These are phyloP conservation scores for Senna siamea DNA, from an alignment of 306 rosid genomes.

Conservation along the genomic window DNA sequence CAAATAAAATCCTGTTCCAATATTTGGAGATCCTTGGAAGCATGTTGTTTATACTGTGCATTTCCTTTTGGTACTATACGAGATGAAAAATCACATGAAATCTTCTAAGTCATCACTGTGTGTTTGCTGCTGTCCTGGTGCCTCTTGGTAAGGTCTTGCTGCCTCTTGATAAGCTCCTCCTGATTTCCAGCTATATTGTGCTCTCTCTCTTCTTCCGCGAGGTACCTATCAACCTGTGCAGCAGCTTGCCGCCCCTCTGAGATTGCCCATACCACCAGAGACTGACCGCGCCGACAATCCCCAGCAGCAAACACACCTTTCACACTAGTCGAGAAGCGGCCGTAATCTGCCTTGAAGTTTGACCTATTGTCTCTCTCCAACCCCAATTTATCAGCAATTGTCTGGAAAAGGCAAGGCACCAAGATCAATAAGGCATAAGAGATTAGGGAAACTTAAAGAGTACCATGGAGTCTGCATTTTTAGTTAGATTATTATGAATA, in stretches of 20 bases:
- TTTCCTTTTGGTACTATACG: constrained; percentile 10
- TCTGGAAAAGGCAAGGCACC: constrained; percentile 49
- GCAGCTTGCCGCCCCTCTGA: constrained; percentile 98
- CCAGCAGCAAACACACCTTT: constrained; percentile 44
- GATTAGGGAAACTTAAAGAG: not conserved
- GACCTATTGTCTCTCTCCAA: constrained; percentile 82
- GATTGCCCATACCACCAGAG: constrained; percentile 99
- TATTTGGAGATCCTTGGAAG: not conserved
- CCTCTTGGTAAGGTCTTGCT: constrained; percentile 45
- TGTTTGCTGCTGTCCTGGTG: constrained; percentile 50
- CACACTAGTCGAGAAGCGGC: constrained; percentile 81
- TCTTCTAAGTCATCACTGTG: constrained; percentile 60
- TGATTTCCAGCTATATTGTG: constrained; percentile 37
- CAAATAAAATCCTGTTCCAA: constrained; percentile 6
- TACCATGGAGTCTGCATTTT: not conserved
- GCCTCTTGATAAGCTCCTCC: constrained; percentile 51
- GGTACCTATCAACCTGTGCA: constrained; percentile 73
- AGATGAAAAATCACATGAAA: not conserved
- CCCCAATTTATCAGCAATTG: constrained; percentile 73
- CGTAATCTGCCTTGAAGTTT: constrained; percentile 91
- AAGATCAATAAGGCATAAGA: not conserved
- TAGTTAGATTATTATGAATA: constrained; percentile 24
- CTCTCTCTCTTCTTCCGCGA: constrained; percentile 50
- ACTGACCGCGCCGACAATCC: constrained; percentile 92
- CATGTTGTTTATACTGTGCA: not conserved